Evolutionary conservation across 176 grass and related monocot species (phyloP).

Genomic region (Neostapfia colusana): DNA sequence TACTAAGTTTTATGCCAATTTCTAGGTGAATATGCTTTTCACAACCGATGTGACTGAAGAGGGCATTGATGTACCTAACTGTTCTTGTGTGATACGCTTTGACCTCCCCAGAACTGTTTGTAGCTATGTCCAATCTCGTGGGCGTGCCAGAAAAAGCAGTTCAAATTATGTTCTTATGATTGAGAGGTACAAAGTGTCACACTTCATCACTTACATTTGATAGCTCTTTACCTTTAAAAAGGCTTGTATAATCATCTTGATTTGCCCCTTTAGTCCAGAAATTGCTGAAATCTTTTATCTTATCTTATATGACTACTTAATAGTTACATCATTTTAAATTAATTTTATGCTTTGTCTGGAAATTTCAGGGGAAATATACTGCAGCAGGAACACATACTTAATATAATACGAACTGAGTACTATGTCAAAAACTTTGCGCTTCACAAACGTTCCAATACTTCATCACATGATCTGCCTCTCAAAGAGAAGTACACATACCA

Average conservation of each 20-base stretch:
- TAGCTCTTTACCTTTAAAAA: constrained; percentile 1
- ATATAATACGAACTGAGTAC: constrained; percentile 73
- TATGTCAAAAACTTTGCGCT: constrained; percentile 58
- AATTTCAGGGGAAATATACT: constrained; percentile 65
- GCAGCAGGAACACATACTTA: constrained; percentile 70
- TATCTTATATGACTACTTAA: not conserved
- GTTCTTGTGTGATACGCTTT: constrained; percentile 93
- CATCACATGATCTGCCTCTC: constrained; percentile 33
- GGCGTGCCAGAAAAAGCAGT: constrained; percentile 65
- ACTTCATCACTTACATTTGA: constrained; percentile 28
- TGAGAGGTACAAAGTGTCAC: constrained; percentile 58
- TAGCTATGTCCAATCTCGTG: constrained; percentile 88
- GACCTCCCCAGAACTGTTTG: constrained; percentile 86
- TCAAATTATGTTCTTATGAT: constrained; percentile 85
- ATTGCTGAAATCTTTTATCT: not conserved
- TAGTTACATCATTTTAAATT: not conserved
- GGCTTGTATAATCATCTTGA: not conserved
- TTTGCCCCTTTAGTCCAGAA: constrained; percentile 4
- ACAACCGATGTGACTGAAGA: constrained; percentile 98
- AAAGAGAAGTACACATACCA: constrained; percentile 57
- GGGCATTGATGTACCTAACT: constrained; percentile 81
- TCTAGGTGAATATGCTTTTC: constrained; percentile 88
- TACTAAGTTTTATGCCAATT: constrained; percentile 32
- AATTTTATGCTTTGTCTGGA: constrained; percentile 18
- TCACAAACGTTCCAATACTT: constrained; percentile 43